Base-by-base conservation (phyloP, 1,139 yeast genomes). In the Sugiyamaella pinicola region DNA sequence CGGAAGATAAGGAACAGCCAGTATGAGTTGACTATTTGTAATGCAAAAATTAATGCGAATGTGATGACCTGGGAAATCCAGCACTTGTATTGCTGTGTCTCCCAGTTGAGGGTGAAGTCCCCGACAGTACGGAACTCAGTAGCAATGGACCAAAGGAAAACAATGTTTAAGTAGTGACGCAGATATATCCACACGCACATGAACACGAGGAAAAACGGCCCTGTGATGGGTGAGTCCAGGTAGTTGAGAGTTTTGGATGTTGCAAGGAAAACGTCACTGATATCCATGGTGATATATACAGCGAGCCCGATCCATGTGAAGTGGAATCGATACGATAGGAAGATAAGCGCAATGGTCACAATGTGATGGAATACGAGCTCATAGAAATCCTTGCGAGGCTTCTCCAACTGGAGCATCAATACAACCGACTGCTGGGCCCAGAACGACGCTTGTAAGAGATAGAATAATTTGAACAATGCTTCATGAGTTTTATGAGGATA, bases 371-470 rank as follows among this genome's bases (percentile, higher is more conserved):
- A 83, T 19, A 91, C 90, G 58, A 93, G 79, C 71, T 93, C 99
- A 63, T 83, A 76, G 71, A 85, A 91, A 70, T 93, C 99, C 70
- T 89, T 90, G 70, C 99, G 80, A 54, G 97, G 98, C 70, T 89
- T 89, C 71, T 93, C 99, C 58, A 93, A 78, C 70, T 87, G 96
- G 60, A 95, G 76, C 53, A 84, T 73, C 58, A 93, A 76, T 24
- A 93, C 85, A 40, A 87, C 82, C 1, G 95, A 85, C 72, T 93
- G 99, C 73, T 93, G 99, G 15, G 90, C 84, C 99, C 99, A 93
- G 71, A 89, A 93, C 2, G 97, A 87, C 5, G 98, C 97, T 74
- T 93, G 99, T 38, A 89, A 83, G 60, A 93, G 76, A 70, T 93
- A 95, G 68, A 86, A 95, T 15, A 83, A 68, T 73, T 93, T 93